These are phyloP conservation scores for Clarireedia paspali DNA, from an alignment of 2,329 filamentous ascomycete species.

Conservation along the genomic window DNA sequence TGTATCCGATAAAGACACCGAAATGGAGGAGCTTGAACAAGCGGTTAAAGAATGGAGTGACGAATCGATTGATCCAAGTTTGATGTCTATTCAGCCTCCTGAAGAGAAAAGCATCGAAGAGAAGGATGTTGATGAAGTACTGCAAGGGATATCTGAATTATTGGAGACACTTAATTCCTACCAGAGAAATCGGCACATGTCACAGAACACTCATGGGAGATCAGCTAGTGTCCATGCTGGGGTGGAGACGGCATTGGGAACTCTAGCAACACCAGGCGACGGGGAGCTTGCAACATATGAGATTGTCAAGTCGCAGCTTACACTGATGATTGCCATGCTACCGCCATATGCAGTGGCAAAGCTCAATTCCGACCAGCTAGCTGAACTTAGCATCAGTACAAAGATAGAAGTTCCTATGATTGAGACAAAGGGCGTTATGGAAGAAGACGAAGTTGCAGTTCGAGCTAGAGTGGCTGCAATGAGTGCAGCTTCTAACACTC, in stretches of 20 bases:
- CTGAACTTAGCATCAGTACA: constrained; percentile 45
- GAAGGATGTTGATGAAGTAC: constrained; percentile 59
- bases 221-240: constrained; percentile 58
- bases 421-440: constrained; percentile 44
- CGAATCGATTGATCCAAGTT: constrained; percentile 47
- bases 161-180: constrained; percentile 71
- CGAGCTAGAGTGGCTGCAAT: constrained; percentile 24
- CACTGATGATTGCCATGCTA: constrained; percentile 42
- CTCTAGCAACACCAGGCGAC: constrained; percentile 55
- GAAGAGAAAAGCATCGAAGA: constrained; percentile 46
- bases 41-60: constrained; percentile 53
- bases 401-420: constrained; percentile 41
- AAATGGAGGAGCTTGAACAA: constrained; percentile 35
- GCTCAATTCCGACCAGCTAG: constrained; percentile 45
- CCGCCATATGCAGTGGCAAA: constrained; percentile 51
- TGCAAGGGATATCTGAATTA: constrained; percentile 67
- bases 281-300: constrained; percentile 45
- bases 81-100: constrained; percentile 31
- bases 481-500: constrained; percentile 14
- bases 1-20: constrained; percentile 13
- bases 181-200: constrained; percentile 70
- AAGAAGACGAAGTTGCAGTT: constrained; percentile 39
- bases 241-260: constrained; percentile 48
- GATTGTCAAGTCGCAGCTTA: constrained; percentile 43
- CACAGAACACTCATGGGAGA: constrained; percentile 54